phyloP scores from a whole-genome alignment of 1,284 basidiomycete species.

The Malassezia equina region DNA sequence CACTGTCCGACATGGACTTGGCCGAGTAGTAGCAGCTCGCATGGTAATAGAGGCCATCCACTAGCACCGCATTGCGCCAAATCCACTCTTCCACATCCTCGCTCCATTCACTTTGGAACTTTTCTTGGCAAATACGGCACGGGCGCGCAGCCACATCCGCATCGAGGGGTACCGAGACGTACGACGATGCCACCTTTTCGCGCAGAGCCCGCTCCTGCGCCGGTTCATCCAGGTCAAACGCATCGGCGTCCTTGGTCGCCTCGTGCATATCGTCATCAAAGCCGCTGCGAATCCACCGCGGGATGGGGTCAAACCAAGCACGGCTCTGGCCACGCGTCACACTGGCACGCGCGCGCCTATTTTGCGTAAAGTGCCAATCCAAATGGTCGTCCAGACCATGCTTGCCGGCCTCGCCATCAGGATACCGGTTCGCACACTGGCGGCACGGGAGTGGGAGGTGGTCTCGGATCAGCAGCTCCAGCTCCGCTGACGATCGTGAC shows the following conservation, averaged over 20 bases:
- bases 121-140: slow-evolving; percentile 95
- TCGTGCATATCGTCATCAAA: slow-evolving; percentile 23
- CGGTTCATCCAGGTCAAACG: slow-evolving; percentile 53
- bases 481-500: slow-evolving; percentile 57
- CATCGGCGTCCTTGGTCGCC: slow-evolving; percentile 44
- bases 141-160: slow-evolving; percentile 71
- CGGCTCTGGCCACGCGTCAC: slow-evolving; percentile 76
- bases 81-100: slow-evolving; percentile 99
- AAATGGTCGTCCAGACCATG: slow-evolving; percentile 75
- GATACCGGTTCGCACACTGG: slow-evolving; percentile 83
- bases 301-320: slow-evolving; percentile 74
- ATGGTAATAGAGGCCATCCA: slow-evolving; percentile 55
- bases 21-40: slow-evolving; percentile 44
- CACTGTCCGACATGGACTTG: slow-evolving; percentile 34
- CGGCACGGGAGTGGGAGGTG: slow-evolving; percentile 74
- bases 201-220: slow-evolving; percentile 59
- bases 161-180: slow-evolving; percentile 67
- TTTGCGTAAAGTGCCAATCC: slow-evolving; percentile 94
- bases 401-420: slow-evolving; percentile 62
- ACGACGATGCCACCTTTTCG: slow-evolving; percentile 52
- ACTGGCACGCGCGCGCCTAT: slow-evolving; percentile 74
- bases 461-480: slow-evolving; percentile 33
- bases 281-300: slow-evolving; percentile 54
- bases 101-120: slow-evolving; percentile 77
- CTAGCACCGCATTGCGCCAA: slow-evolving; percentile 79